Evolutionary conservation across 2,329 filamentous ascomycete species (phyloP).

Genomic region (Amauroascus verrucosus): DNA sequence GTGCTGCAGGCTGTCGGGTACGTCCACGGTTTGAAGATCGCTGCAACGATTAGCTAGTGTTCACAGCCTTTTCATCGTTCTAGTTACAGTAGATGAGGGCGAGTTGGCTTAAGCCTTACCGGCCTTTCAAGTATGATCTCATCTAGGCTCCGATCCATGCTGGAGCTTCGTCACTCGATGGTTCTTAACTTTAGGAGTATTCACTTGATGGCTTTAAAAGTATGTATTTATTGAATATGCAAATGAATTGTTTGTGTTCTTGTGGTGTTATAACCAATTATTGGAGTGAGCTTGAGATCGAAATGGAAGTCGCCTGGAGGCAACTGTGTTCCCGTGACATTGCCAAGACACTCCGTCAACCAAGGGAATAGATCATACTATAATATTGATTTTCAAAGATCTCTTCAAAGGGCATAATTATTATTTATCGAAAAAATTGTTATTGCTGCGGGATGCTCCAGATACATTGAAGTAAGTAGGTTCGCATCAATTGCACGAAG

Average conservation of each 20-base stretch:
- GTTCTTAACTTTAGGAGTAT: background rate
- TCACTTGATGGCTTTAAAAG: background rate
- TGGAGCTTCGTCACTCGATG: background rate
- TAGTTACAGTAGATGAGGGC: background rate
- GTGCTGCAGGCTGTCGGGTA: conserved; percentile 22
- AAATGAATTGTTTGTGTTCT: background rate
- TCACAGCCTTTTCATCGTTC: background rate
- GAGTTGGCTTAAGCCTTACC: conserved; percentile 31
- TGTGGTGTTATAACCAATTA: background rate
- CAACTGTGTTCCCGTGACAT: background rate
- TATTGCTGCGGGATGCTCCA: too few relatives aligned
- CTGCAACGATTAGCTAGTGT: conserved; percentile 7
- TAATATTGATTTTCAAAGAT: background rate
- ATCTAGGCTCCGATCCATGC: conserved; percentile 56
- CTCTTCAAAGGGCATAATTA: background rate
- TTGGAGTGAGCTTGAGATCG: background rate
- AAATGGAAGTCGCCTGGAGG: background rate
- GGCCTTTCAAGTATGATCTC: conserved; percentile 54
- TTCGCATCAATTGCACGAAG: too few relatives aligned
- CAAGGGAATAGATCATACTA: too few relatives aligned
- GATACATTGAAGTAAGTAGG: too few relatives aligned
- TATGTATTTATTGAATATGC: background rate
- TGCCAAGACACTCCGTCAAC: conserved; percentile 1
- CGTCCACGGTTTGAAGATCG: conserved; percentile 26
- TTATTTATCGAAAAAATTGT: background rate